phyloP scores from a whole-genome alignment of 2,329 filamentous ascomycete species.

The Pestalotiopsis sp. region DNA sequence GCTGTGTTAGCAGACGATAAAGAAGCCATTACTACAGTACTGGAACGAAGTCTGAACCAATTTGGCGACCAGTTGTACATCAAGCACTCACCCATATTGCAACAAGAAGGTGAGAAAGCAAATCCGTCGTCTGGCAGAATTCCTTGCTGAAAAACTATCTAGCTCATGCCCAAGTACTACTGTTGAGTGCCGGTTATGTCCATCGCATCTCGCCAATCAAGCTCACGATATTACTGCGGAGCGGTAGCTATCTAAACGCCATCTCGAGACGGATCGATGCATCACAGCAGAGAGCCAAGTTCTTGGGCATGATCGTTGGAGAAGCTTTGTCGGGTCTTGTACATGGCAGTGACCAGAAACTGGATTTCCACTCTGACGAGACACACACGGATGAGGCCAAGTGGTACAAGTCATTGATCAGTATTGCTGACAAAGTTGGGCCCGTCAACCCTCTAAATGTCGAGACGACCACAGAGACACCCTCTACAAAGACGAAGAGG shows the following conservation, averaged over 20 bases:
- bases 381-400: conserved; percentile 70
- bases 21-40: conserved; percentile 52
- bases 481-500: conserved; percentile 22
- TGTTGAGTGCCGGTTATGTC: conserved; percentile 77
- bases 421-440: conserved; percentile 65
- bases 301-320: conserved; percentile 87
- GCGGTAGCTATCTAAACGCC: conserved; percentile 71
- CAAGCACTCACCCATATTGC: conserved; percentile 77
- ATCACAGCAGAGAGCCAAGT: conserved; percentile 73
- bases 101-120: conserved; percentile 76
- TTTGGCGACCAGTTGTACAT: conserved; percentile 90
- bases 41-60: conserved; percentile 70
- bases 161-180: conserved; percentile 80
- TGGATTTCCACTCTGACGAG: conserved; percentile 86
- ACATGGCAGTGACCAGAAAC: conserved; percentile 68
- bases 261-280: conserved; percentile 85
- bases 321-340: conserved; percentile 67
- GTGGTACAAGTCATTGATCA: conserved; percentile 72
- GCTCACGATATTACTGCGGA: conserved; percentile 69
- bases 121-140: no score
- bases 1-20: conserved; percentile 56
- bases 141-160: conserved; percentile 23
- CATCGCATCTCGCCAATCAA: conserved; percentile 66
- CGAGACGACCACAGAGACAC: conserved; percentile 23
- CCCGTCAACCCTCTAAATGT: conserved; percentile 50